A percentile compares a stretch with the other conserved stretches of the same genome.
Evolutionary conservation across 768 basidiomycete genomes (phyloP).

Genomic region (Chlorophyllum brunneum): DNA sequence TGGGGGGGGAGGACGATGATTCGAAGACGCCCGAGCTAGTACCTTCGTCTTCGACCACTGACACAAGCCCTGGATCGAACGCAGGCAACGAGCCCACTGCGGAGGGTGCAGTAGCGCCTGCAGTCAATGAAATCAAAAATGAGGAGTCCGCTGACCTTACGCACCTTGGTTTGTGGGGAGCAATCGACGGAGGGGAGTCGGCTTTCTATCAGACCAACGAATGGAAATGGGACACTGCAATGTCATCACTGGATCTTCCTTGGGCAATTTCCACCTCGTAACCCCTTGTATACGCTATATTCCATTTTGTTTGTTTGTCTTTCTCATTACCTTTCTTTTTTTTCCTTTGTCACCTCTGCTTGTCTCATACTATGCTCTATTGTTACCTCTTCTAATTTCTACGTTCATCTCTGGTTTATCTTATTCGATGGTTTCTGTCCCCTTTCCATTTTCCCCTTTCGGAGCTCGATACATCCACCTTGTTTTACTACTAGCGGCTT

Average conservation of each 20-base stretch:
- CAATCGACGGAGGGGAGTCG: conserved; percentile 74
- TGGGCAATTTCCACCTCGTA: conserved; percentile 72
- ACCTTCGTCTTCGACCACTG: conserved; percentile 66
- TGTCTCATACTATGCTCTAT: conserved; percentile 17
- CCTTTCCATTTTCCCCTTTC: conserved; percentile 21
- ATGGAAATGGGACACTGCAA: conserved; percentile 74
- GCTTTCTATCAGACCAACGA: conserved; percentile 57
- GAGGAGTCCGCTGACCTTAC: conserved; percentile 54
- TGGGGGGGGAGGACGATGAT: conserved; percentile 54
- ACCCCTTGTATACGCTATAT: conserved; percentile 34
- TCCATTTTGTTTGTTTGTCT: conserved; percentile 21
- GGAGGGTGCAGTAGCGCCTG: neutral
- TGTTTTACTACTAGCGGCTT: conserved; percentile 14
- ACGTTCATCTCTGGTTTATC: conserved; percentile 23
- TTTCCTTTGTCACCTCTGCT: conserved; percentile 13
- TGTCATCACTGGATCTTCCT: conserved; percentile 61
- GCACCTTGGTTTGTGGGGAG: conserved; percentile 58
- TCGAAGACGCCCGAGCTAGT: conserved; percentile 69
- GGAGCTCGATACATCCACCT: conserved; percentile 33
- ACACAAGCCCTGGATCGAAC: conserved; percentile 73
- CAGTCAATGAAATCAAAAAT: conserved; percentile 42
- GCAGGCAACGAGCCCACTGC: conserved; percentile 24
- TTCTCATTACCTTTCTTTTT: conserved; percentile 9
- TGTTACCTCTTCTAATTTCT: conserved; percentile 12
- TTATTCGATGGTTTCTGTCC: conserved; percentile 26